Evolutionary conservation across 1,139 yeast species (phyloP).

Genomic region (Debaryomyces sp.): DNA sequence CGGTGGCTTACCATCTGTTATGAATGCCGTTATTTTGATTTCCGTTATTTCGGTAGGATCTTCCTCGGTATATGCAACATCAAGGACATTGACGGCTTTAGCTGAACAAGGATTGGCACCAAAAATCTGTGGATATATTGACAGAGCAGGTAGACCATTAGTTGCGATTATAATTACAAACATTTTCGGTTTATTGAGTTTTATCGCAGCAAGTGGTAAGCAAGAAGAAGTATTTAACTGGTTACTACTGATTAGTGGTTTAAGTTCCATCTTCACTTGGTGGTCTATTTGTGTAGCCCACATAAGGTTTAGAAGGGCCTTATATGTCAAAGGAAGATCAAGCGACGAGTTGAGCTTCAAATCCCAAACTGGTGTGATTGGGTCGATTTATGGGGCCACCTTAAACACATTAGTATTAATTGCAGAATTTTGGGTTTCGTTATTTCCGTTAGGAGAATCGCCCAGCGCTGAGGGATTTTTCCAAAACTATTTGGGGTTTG

Average conservation of each 20-base stretch:
- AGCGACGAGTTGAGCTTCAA: conserved; percentile 34
- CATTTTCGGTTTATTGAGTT: conserved; percentile 41
- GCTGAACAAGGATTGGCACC: conserved; percentile 51
- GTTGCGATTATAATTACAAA: conserved; percentile 42
- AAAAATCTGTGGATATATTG: conserved; percentile 38
- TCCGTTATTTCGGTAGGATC: conserved; percentile 48
- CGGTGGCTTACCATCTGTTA: conserved; percentile 45
- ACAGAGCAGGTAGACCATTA: conserved; percentile 46
- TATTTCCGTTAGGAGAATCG: conserved; percentile 38
- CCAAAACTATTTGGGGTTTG: conserved; percentile 40
- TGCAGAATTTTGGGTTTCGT: conserved; percentile 48
- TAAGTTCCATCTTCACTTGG: conserved; percentile 41
- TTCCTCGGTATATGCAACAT: conserved; percentile 48
- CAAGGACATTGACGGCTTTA: conserved; percentile 44
- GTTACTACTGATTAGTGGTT: conserved; percentile 41
- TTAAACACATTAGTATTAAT: conserved; percentile 34
- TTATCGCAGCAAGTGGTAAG: conserved; percentile 38
- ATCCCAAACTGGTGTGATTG: conserved; percentile 37
- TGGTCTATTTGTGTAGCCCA: conserved; percentile 35
- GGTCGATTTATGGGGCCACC: conserved; percentile 32
- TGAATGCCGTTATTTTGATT: conserved; percentile 46
- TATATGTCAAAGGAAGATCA: conserved; percentile 27
- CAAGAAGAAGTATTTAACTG: conserved; percentile 37
- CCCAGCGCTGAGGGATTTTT: conserved; percentile 41
- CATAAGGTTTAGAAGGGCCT: conserved; percentile 39